Evolutionary conservation across 2,329 filamentous ascomycete genomes (phyloP).

Genomic region (Beauveria australis): DNA sequence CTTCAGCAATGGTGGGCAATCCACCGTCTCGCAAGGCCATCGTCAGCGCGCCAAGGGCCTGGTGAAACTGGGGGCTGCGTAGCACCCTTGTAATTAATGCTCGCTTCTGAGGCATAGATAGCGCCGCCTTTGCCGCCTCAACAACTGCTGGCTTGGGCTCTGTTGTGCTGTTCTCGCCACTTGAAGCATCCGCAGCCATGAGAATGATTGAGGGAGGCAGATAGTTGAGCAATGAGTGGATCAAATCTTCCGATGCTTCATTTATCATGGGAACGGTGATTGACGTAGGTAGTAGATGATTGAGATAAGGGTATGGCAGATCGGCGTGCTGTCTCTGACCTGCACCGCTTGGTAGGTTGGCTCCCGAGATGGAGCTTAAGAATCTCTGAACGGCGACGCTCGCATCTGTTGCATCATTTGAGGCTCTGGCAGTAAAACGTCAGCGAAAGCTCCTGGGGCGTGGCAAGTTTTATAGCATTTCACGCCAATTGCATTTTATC

Average conservation of each 20-base stretch:
- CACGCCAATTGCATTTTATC: constrained; percentile 8
- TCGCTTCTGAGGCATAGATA: constrained; percentile 71
- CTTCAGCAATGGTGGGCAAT: constrained; percentile 80
- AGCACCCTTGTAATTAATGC: constrained; percentile 72
- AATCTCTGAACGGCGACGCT: constrained; percentile 79
- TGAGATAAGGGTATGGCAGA: constrained; percentile 71
- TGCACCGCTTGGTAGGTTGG: constrained; percentile 30
- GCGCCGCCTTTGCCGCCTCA: constrained; percentile 64
- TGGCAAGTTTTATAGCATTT: not conserved
- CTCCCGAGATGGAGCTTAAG: constrained; percentile 68
- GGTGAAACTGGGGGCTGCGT: constrained; percentile 81
- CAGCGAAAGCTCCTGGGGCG: constrained; percentile 25
- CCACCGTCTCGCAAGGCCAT: constrained; percentile 86
- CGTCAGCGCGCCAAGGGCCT: constrained; percentile 77
- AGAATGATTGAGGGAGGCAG: constrained; percentile 74
- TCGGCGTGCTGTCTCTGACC: constrained; percentile 31
- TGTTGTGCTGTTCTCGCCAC: constrained; percentile 45
- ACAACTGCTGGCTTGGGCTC: constrained; percentile 62
- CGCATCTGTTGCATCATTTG: constrained; percentile 57
- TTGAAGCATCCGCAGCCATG: constrained; percentile 57
- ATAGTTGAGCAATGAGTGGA: constrained; percentile 68
- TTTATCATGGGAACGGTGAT: constrained; percentile 73
- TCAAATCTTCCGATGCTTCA: constrained; percentile 50
- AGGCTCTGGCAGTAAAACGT: constrained; percentile 44
- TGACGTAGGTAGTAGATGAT: constrained; percentile 72